Evolutionary conservation across 768 basidiomycete species (phyloP), one percentile per base, ranked within the genome.

Genomic region (Leccinum obscurum): DNA sequence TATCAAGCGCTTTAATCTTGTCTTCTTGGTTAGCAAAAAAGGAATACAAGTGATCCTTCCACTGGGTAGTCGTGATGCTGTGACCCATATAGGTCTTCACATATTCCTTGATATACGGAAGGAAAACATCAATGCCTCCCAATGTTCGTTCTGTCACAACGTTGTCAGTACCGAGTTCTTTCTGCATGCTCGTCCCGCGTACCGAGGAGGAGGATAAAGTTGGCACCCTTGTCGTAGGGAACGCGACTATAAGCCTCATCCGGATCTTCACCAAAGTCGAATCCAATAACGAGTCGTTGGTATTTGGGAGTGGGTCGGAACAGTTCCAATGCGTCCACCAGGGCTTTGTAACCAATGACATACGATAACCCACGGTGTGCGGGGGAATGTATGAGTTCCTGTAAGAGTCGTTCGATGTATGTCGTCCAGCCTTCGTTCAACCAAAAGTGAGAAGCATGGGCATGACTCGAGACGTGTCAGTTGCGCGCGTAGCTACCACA

Each of bases 381-480:
- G 11, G 89, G 83, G 1, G 88, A 83, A 70, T 92, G 85, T 10
- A 94, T 77, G 50, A 80, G 76, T 63, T 87, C 81, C 52, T 85
- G 85, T 50, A 96, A 77, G 8, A 96, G 77, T 22, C 94, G 86
- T 71, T 98, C 96, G 32, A 92, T 87, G 69, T 95, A 98, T 0
- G 91, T 93, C 39, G 96, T 98, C 90, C 92, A 96, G 28, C 94
- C 90, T 77, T 95, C 91, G 68, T 94, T 95, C 49, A 94, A 82
- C 90, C 92, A 93, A 74, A 92, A 93, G 74, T 92, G 89, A 1
- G 85, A 83, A 0, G 90, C 85, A 63, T 92, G 75, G 0, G 88
- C 87, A 57, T 90, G 87, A 0, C 87, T 84, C 60, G 8, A 34
- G 4, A 34, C 4, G 3, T 13, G n/a, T 67, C 34, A 57, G 39